These are phyloP conservation scores for Hypoxylon trugodes DNA, from an alignment of 495 filamentous ascomycete genomes.

Conservation along the genomic window DNA sequence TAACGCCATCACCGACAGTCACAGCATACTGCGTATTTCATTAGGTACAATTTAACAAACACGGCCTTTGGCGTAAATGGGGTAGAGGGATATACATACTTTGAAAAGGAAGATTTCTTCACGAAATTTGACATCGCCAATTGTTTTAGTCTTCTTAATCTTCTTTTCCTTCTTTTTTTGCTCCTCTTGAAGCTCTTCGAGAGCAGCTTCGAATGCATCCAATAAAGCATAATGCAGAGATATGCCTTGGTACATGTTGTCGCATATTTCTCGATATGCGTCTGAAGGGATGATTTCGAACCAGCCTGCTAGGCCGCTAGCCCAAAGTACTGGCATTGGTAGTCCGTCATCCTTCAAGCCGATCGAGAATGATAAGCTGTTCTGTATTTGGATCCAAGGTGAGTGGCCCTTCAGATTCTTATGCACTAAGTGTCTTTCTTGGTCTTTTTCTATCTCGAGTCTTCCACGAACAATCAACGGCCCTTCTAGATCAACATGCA, in stretches of 20 bases:
- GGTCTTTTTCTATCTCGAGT: conserved; percentile 50
- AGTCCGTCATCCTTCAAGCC: conserved; percentile 65
- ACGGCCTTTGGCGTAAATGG: too few species aligned
- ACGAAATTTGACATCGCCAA: conserved; percentile 32
- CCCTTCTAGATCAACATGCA: conserved; percentile 52
- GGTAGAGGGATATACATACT: conserved; percentile 43
- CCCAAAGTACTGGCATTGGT: conserved; percentile 73
- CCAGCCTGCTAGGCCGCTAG: conserved; percentile 80
- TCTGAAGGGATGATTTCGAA: conserved; percentile 72
- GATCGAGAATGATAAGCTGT: conserved; percentile 73
- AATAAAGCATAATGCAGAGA: conserved; percentile 72
- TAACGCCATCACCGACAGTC: conserved; percentile 51
- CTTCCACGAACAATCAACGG: conserved; percentile 55
- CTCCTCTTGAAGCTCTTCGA: conserved; percentile 40
- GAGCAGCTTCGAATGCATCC: conserved; percentile 43
- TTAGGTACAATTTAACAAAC: conserved; percentile 23
- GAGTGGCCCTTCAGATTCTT: conserved; percentile 49
- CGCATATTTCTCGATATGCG: conserved; percentile 67
- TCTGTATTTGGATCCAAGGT: conserved; percentile 69
- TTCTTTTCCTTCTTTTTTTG: conserved; percentile 44
- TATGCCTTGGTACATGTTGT: conserved; percentile 73
- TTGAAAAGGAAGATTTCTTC: conserved; percentile 50
- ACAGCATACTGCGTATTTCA: conserved; percentile 48
- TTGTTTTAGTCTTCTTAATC: too few species aligned
- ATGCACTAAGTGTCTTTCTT: conserved; percentile 47